These are phyloP conservation scores for Fusarium chaquense DNA, from an alignment of 2,329 filamentous ascomycete species.

Conservation along the genomic window DNA sequence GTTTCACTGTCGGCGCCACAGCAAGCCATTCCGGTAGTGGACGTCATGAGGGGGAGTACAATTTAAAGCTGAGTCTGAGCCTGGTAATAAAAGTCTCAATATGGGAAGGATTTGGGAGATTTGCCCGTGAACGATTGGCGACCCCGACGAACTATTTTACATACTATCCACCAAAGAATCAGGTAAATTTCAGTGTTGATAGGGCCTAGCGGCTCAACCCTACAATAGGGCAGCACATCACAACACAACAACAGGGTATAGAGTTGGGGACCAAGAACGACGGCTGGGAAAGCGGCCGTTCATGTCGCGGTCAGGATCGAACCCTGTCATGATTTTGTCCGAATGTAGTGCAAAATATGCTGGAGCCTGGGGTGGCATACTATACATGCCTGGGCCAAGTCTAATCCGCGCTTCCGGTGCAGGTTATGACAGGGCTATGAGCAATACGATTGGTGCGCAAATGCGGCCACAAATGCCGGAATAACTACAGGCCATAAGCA, in stretches of 20 bases:
- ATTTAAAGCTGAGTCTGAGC: not conserved
- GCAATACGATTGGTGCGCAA: constrained; percentile 37
- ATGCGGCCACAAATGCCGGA: constrained; percentile 21
- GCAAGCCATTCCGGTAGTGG: constrained; percentile 40
- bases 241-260: not conserved
- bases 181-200: not conserved
- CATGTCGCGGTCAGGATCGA: not conserved
- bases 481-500: constrained; percentile 17
- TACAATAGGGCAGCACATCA: not conserved
- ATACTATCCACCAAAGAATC: not conserved
- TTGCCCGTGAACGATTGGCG: not conserved
- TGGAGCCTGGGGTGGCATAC: constrained; percentile 18
- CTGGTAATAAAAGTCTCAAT: not conserved
- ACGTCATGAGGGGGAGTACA: constrained; percentile 27
- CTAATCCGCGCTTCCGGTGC: constrained; percentile 30
- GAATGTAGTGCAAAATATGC: constrained; percentile 8
- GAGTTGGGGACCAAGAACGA: not conserved
- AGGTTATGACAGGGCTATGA: constrained; percentile 21
- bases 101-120: not conserved
- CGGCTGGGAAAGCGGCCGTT: constrained; percentile 6
- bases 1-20: constrained; percentile 44
- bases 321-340: not conserved
- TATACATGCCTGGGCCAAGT: constrained; percentile 6
- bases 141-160: not conserved
- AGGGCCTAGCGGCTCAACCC: not conserved